phyloP scores from a whole-genome alignment of 805 yeast species.

The Suhomyces prunicola region DNA sequence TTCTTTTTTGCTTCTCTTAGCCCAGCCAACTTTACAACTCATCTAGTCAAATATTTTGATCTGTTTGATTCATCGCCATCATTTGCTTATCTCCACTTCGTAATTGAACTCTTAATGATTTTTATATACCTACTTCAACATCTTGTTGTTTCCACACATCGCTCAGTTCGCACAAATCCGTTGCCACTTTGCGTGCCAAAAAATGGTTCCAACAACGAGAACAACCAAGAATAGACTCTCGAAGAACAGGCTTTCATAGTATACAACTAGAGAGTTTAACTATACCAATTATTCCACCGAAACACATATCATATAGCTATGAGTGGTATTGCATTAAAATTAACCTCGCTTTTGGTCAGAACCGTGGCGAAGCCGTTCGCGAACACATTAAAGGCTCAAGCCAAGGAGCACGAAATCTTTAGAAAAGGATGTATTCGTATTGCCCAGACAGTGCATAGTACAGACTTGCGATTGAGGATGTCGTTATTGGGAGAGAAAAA shows the following conservation, averaged over 20 bases:
- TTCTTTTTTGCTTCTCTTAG: not conserved
- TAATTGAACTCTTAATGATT: not conserved
- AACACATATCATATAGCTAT: conserved; percentile 27
- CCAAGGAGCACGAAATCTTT: conserved; percentile 67
- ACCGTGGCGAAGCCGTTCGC: conserved; percentile 82
- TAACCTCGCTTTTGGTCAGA: conserved; percentile 66
- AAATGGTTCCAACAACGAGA: not conserved
- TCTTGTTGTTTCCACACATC: not conserved
- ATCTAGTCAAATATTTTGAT: not conserved
- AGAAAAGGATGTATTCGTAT: conserved; percentile 58
- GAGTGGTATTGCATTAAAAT: conserved; percentile 76
- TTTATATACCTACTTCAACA: not conserved
- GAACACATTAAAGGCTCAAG: conserved; percentile 65
- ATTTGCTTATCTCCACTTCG: not conserved
- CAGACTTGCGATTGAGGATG: conserved; percentile 63
- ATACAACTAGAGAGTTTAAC: not conserved
- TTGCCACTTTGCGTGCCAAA: not conserved
- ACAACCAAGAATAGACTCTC: not conserved
- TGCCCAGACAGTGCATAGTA: conserved; percentile 68
- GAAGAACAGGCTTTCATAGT: no score
- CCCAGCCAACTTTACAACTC: no score
- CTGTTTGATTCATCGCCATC: not conserved
- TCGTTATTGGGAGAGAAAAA: conserved; percentile 53
- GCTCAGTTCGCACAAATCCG: not conserved
- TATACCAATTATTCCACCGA: not conserved